Percentiles rank a stretch among this genome's conserved stretches.
These are phyloP conservation scores for Microcyclosporella mali DNA, from an alignment of 2,329 filamentous ascomycete species.

Conservation along the genomic window DNA sequence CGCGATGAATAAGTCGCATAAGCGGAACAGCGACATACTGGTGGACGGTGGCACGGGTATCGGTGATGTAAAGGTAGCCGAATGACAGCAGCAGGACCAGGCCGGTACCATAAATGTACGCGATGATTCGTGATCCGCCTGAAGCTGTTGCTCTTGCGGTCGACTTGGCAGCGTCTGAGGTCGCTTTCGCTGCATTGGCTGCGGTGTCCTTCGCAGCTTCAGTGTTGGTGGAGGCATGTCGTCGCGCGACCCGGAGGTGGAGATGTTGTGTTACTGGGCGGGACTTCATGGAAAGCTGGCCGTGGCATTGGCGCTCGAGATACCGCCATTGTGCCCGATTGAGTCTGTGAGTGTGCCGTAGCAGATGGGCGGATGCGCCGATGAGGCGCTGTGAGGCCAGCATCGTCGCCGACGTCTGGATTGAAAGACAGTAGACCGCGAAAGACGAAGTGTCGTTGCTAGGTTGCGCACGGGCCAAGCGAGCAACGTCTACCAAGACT, in stretches of 20 bases:
- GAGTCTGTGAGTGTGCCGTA: constrained; percentile 14
- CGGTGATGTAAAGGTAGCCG: constrained; percentile 48
- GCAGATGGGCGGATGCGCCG: constrained; percentile 15
- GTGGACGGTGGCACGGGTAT: constrained; percentile 19
- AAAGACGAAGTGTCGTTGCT: background rate
- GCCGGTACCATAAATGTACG: constrained; percentile 26
- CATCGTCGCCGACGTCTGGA: constrained; percentile 13
- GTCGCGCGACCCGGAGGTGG: constrained; percentile 1
- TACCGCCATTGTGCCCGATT: constrained; percentile 20
- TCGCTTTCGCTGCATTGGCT: background rate
- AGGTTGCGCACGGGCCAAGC: background rate
- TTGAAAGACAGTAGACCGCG: background rate
- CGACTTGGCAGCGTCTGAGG: constrained; percentile 5
- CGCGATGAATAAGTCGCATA: constrained; percentile 45
- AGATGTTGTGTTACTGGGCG: constrained; percentile 1
- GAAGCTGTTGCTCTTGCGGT: constrained; percentile 22
- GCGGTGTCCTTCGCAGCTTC: constrained; percentile 2
- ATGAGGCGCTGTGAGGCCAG: constrained; percentile 17
- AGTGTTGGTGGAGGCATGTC: constrained; percentile 12
- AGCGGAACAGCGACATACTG: too few species aligned
- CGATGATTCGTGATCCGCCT: constrained; percentile 41
- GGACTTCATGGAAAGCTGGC: constrained; percentile 18
- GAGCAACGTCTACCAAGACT: too few species aligned
- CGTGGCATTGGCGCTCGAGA: constrained; percentile 21
- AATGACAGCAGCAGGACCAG: constrained; percentile 33